phyloP scores from a whole-genome alignment of 495 filamentous ascomycete genomes.

The Trichoderma virens region DNA sequence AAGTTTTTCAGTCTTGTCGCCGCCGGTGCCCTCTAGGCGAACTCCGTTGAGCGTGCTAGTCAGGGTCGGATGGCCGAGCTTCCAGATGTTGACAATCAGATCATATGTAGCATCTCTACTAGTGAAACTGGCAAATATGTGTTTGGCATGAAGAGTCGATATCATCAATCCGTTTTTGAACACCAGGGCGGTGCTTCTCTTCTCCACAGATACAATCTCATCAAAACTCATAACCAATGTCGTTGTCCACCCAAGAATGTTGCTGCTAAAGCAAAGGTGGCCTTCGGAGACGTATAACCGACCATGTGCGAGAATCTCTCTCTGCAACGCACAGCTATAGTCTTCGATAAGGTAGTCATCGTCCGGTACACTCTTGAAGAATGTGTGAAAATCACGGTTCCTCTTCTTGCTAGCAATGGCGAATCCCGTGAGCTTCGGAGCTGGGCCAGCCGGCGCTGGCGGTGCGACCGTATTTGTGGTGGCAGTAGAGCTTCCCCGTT shows the following conservation, averaged over 20 bases:
- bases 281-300: constrained; percentile 94
- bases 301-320: constrained; percentile 91
- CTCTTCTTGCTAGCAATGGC: constrained; percentile 93
- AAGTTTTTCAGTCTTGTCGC: constrained; percentile 84
- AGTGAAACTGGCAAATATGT: constrained; percentile 91
- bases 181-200: constrained; percentile 89
- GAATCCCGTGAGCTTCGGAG: constrained; percentile 83
- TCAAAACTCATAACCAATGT: constrained; percentile 97
- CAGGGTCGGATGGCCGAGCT: constrained; percentile 83
- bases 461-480: constrained; percentile 60
- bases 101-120: constrained; percentile 95
- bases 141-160: constrained; percentile 87
- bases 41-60: constrained; percentile 86
- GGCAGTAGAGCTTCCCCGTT: constrained; percentile 80
- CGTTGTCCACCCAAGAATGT: constrained; percentile 96
- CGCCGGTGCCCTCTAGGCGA: constrained; percentile 65
- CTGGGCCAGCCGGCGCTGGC: constrained; percentile 46
- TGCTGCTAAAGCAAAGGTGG: constrained; percentile 97
- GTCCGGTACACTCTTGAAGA: constrained; percentile 94
- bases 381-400: constrained; percentile 86
- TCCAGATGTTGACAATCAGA: constrained; percentile 96
- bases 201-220: constrained; percentile 93
- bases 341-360: constrained; percentile 98
- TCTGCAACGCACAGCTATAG: constrained; percentile 92
- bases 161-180: constrained; percentile 98